Percentiles rank a stretch among this genome's conserved stretches.
Evolutionary conservation across 2,329 filamentous ascomycete genomes (phyloP).

Genomic region (Paraconiothyrium brasiliense): DNA sequence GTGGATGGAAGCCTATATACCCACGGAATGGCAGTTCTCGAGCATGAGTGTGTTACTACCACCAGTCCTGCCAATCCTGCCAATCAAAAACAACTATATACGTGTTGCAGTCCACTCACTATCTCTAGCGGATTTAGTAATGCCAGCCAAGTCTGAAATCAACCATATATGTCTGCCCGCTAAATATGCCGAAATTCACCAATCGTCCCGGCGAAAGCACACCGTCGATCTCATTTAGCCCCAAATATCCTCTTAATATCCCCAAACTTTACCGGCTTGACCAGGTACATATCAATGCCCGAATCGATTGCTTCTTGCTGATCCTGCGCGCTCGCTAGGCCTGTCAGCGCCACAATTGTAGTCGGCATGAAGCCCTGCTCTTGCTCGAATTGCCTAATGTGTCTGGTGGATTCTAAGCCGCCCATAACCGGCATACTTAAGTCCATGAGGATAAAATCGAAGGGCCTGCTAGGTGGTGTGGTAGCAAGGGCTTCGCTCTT

Average conservation of each 20-base stretch:
- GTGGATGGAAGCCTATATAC: too few species aligned
- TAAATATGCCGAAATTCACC: too few species aligned
- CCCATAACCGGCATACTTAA: constrained; percentile 49
- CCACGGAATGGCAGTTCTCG: too few species aligned
- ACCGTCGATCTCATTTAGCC: not conserved
- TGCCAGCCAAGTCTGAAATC: too few species aligned
- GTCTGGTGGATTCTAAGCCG: constrained; percentile 49
- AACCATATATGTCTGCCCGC: too few species aligned
- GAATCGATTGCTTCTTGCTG: constrained; percentile 45
- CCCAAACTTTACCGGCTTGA: constrained; percentile 51
- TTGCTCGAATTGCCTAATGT: constrained; percentile 39
- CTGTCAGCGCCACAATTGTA: constrained; percentile 50
- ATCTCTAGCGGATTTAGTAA: too few species aligned
- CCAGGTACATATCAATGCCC: constrained; percentile 49
- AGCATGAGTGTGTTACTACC: too few species aligned
- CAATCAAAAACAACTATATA: too few species aligned
- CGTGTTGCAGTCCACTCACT: too few species aligned
- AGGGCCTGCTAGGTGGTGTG: constrained; percentile 29
- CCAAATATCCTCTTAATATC: constrained; percentile 42
- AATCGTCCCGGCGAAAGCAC: too few species aligned
- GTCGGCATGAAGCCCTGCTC: constrained; percentile 31
- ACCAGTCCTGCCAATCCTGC: too few species aligned
- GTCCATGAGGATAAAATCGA: constrained; percentile 49
- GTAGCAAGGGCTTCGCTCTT: constrained; percentile 29
- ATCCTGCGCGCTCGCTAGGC: constrained; percentile 47